These are phyloP conservation scores for Coemansia sp. DNA, from an alignment of 192 early-diverging fungal species.

Conservation along the genomic window DNA sequence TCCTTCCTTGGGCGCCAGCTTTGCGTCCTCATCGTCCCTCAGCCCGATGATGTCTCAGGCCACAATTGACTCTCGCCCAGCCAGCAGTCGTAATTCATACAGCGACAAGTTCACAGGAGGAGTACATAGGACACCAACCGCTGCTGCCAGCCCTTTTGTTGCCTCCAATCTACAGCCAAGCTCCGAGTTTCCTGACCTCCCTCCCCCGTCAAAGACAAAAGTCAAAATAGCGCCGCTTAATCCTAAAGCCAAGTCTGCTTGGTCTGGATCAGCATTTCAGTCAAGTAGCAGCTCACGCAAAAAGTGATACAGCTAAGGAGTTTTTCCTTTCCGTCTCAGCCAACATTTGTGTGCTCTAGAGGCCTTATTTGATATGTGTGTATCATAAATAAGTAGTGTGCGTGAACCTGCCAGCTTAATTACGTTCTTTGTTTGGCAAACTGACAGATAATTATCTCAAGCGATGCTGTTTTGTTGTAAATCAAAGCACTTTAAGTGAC, in stretches of 20 bases:
- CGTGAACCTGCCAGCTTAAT: too few species aligned
- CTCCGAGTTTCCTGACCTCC: slow-evolving; percentile 34
- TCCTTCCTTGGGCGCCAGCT: slow-evolving; percentile 28
- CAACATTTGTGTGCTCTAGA: too few species aligned
- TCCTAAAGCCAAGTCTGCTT: slow-evolving; percentile 35
- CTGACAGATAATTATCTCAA: too few species aligned
- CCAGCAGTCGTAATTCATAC: slow-evolving; percentile 20
- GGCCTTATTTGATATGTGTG: not conserved
- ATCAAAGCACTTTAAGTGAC: too few species aligned
- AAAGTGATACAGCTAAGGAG: not conserved
- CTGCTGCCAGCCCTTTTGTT: not conserved
- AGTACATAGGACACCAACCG: not conserved
- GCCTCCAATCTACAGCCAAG: not conserved
- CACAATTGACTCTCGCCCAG: slow-evolving; percentile 2
- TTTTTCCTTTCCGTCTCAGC: not conserved
- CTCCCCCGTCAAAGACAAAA: slow-evolving; percentile 16
- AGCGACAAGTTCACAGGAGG: slow-evolving; percentile 17
- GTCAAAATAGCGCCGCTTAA: slow-evolving; percentile 27
- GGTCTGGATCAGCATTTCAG: slow-evolving; percentile 14
- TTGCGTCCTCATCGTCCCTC: slow-evolving; percentile 6
- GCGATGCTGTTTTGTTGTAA: too few species aligned
- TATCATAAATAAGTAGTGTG: not conserved
- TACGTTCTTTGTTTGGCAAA: too few species aligned
- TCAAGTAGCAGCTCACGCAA: slow-evolving; percentile 6
- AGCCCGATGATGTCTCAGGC: slow-evolving; percentile 13